Evolutionary conservation across 768 basidiomycete genomes (phyloP).

Genomic region (Chiua virens): DNA sequence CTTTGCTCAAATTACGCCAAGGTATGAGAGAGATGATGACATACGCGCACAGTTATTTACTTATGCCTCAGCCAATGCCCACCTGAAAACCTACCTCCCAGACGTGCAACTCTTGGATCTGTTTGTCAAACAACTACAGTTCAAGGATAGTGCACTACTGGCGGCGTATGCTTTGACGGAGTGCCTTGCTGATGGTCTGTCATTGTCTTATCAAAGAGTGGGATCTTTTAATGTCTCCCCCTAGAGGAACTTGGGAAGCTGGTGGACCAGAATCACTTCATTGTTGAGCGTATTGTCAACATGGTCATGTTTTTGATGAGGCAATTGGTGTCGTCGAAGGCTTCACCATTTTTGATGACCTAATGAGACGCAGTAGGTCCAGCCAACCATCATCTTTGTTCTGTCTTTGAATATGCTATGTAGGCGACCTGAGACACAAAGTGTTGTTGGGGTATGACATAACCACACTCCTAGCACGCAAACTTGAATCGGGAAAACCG

Average conservation of each 20-base stretch:
- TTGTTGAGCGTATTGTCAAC: slow-evolving; percentile 14
- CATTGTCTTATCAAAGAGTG: background rate
- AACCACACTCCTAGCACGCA: slow-evolving; percentile 4
- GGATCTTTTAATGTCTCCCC: background rate
- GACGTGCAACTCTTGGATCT: background rate
- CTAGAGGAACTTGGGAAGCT: background rate
- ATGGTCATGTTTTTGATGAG: slow-evolving; percentile 25
- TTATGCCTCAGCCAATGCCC: background rate
- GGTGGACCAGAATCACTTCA: slow-evolving; percentile 1
- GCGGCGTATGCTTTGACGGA: slow-evolving; percentile 16
- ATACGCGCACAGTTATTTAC: background rate
- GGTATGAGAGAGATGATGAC: background rate
- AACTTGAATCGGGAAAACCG: slow-evolving; percentile 10
- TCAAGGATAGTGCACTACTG: slow-evolving; percentile 11
- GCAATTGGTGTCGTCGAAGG: slow-evolving; percentile 14
- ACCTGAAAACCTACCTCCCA: slow-evolving; percentile 2
- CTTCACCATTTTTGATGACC: background rate
- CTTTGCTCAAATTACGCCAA: slow-evolving; percentile 8
- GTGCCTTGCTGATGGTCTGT: slow-evolving; percentile 7
- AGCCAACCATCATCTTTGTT: no score
- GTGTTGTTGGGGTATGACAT: slow-evolving; percentile 11
- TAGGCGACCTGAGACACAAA: slow-evolving; percentile 3
- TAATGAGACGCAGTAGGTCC: background rate
- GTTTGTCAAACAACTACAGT: slow-evolving; percentile 12
- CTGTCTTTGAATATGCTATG: background rate